A percentile compares a stretch with the other conserved stretches of the same genome.
Evolutionary conservation across 805 yeast genomes (phyloP).

Genomic region (Yamadazyma nakazawae): DNA sequence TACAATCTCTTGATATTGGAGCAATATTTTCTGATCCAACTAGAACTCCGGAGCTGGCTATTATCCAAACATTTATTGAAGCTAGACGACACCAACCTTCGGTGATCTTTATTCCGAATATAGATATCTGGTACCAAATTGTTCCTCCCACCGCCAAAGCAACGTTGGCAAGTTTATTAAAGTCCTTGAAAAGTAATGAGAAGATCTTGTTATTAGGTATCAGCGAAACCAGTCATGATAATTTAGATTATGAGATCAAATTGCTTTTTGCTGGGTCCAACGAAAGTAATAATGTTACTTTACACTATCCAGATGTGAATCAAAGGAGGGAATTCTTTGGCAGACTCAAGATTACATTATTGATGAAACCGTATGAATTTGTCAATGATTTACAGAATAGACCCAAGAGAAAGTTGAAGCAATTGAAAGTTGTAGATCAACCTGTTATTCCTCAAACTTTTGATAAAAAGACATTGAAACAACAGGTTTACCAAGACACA

Average conservation of each 20-base stretch:
- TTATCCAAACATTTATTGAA: conserved; percentile 82
- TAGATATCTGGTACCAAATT: conserved; percentile 71
- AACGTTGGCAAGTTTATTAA: conserved; percentile 65
- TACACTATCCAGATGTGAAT: conserved; percentile 39
- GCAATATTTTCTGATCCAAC: conserved; percentile 74
- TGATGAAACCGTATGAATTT: conserved; percentile 68
- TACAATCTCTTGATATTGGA: conserved; percentile 81
- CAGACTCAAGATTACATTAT: conserved; percentile 50
- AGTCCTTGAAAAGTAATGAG: conserved; percentile 69
- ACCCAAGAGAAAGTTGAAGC: conserved; percentile 46
- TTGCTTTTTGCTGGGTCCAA: conserved; percentile 55
- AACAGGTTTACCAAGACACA: conserved; percentile 65
- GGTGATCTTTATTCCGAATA: conserved; percentile 76
- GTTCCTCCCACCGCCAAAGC: conserved; percentile 68
- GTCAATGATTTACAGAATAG: conserved; percentile 58
- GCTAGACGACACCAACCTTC: conserved; percentile 89
- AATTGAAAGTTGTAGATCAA: conserved; percentile 31
- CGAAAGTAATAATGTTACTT: conserved; percentile 42
- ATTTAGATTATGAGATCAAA: conserved; percentile 46
- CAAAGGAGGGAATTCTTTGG: conserved; percentile 59
- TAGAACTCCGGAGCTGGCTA: conserved; percentile 75
- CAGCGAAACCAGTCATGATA: conserved; percentile 47
- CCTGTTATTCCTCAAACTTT: conserved; percentile 11
- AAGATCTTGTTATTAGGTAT: conserved; percentile 71
- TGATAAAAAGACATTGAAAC: conserved; percentile 46